A percentile compares a stretch with the other conserved stretches of the same genome.
Evolutionary conservation across 805 yeast species (phyloP).

Genomic region (Saccharomycodes ludwigii): DNA sequence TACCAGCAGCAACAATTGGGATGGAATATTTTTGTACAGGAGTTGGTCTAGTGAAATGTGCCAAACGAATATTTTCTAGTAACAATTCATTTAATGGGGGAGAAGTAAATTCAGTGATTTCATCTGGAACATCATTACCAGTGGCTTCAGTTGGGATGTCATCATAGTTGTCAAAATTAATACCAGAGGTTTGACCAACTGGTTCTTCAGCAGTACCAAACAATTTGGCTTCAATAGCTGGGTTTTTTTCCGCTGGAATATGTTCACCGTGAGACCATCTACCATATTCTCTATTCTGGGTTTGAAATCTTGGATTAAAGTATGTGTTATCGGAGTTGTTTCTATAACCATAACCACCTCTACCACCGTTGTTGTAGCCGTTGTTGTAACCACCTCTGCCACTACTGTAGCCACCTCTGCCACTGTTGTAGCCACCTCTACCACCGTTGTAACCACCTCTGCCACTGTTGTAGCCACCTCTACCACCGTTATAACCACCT

Average conservation of each 20-base stretch:
- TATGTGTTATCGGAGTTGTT: slow-evolving; percentile 10
- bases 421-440: slow-evolving; percentile 23
- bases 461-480: slow-evolving; percentile 21
- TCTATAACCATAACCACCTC: slow-evolving; percentile 25
- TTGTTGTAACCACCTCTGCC: slow-evolving; percentile 25
- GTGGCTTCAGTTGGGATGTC: slow-evolving; percentile 98
- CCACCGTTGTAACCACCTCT: slow-evolving; percentile 24
- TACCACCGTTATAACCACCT: slow-evolving; percentile 17
- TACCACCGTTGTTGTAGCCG: slow-evolving; percentile 25
- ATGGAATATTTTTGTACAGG: slow-evolving; percentile 93
- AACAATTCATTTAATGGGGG: slow-evolving; percentile 86
- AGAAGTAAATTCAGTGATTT: slow-evolving; percentile 72
- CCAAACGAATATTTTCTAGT: slow-evolving; percentile 74
- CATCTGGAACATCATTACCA: slow-evolving; percentile 91
- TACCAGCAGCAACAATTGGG: slow-evolving; percentile 78
- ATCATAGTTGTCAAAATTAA: slow-evolving; percentile 96
- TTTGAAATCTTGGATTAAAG: slow-evolving; percentile 12
- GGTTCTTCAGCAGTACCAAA: slow-evolving; percentile 68
- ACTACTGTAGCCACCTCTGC: slow-evolving; percentile 17
- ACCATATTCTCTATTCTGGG: slow-evolving; percentile 48
- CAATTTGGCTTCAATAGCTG: slow-evolving; percentile 60
- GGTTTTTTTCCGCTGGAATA: slow-evolving; percentile 64
- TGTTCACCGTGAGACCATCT: slow-evolving; percentile 81
- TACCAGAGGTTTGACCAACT: slow-evolving; percentile 82
- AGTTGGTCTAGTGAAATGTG: slow-evolving; percentile 91